Base-by-base conservation (phyloP, 129 eudicot species). In the Saposhnikovia divaricata region DNA sequence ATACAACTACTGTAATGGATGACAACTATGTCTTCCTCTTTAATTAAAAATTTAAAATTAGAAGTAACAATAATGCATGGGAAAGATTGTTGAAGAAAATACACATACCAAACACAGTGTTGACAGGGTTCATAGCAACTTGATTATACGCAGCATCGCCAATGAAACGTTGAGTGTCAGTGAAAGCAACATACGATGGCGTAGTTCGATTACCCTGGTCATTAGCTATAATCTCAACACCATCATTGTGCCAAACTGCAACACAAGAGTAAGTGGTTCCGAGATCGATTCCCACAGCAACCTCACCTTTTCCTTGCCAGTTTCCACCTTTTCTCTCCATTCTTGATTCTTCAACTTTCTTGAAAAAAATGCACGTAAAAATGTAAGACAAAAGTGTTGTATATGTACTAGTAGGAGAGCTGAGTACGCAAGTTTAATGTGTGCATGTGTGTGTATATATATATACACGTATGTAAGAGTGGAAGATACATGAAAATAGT, bases 231-330 rank as follows among this genome's bases (percentile, higher is more conserved):
- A 69, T 34, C 21, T 69, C 74, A 16, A 69, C 44, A 3, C 74
- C 44, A 25, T 31, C 74, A 9, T 69, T 18, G 3, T 69, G 44
- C 74, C 74, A 69, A 34, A 69, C 74, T 1, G 40, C 74, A 13
- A 69, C 74, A 14, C 74, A 69, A 6, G 74, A 69, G 74, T 69
- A 69, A 15, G 74, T 69, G 74, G 74, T 69, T 16, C 74, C 74
- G 0, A 69, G 74, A 34, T 69, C 74, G 39, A 69, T 69, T 3
- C 74, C 74, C 10, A 69, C 19, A 1, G 74, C 74, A 5, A 6
- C 9, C 8, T 6, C 40, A 34, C 74, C 74, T 68, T 68, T 34
- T 4, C 74, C 74, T 65, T 65, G 34, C 50, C 50, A 46, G 2
- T 4, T n/a, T 8, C 3, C 15, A 27, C 73, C 73, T 69, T 34